Evolutionary conservation across 2,329 filamentous ascomycete species (phyloP).

Genomic region (Cytospora schulzeri): DNA sequence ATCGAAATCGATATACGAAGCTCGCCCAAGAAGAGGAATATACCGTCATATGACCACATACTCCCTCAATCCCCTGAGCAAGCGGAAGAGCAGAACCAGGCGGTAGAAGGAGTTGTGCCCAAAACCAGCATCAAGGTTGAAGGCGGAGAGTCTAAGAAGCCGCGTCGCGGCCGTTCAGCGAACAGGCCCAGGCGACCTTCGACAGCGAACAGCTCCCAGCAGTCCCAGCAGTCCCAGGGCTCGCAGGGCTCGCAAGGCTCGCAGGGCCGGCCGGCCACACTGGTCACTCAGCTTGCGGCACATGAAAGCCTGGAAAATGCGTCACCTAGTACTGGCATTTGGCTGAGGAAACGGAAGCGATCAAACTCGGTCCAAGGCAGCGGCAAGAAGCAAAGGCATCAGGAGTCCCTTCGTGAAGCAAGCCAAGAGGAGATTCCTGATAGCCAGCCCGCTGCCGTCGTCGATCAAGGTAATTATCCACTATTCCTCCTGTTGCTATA

Average conservation of each 20-base stretch:
- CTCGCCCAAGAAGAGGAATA: conserved; percentile 23
- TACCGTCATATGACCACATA: conserved; percentile 23
- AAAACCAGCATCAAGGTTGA: conserved; percentile 19
- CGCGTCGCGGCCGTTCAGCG: conserved; percentile 18
- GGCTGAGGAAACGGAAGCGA: conserved; percentile 37
- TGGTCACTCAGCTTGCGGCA: conserved; percentile 23
- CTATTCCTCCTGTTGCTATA: neutral
- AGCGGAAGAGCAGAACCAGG: neutral
- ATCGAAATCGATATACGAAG: conserved; percentile 24
- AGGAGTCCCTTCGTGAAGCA: conserved; percentile 19
- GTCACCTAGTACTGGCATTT: conserved; percentile 22
- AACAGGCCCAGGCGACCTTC: conserved; percentile 7
- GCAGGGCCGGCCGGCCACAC: conserved; percentile 29
- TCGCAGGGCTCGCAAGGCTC: conserved; percentile 30
- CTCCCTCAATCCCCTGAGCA: conserved; percentile 23
- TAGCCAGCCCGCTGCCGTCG: conserved; percentile 29
- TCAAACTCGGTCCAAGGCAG: conserved; percentile 31
- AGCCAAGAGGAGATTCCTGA: conserved; percentile 29
- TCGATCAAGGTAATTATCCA: conserved; percentile 5
- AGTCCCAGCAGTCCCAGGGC: conserved; percentile 1
- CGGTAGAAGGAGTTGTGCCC: neutral
- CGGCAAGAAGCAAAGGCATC: conserved; percentile 35
- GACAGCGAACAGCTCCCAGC: conserved; percentile 4
- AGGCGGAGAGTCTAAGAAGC: conserved; percentile 1
- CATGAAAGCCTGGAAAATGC: conserved; percentile 28